Conservation (phyloP, 148 eudicot species). For the Agrostemma githago region DNA sequence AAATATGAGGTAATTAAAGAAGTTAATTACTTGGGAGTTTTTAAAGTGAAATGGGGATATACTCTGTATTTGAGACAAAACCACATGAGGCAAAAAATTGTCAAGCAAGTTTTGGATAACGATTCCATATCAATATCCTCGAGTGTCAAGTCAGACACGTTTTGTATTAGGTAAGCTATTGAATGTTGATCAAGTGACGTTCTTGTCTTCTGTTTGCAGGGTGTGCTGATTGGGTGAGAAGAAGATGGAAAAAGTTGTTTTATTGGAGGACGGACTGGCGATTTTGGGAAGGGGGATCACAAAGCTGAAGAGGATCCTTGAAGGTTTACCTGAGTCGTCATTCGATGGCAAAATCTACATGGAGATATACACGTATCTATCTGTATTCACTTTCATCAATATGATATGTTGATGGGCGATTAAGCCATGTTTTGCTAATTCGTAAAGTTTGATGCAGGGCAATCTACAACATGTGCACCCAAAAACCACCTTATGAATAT, state of each 20-base stretch:
- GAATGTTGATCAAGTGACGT: neutral
- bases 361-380: constrained; percentile 35
- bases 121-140: neutral
- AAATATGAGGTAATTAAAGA: neutral
- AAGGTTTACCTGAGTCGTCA: constrained; percentile 31
- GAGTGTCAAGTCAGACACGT: neutral
- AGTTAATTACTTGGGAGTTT: too few species aligned
- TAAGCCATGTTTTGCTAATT: neutral
- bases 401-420: neutral
- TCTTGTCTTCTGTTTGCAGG: constrained; percentile 12
- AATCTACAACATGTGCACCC: constrained; percentile 44
- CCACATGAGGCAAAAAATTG: too few species aligned
- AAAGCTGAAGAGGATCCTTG: constrained; percentile 36
- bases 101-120: too few species aligned
- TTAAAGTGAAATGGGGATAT: too few species aligned
- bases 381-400: neutral
- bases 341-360: constrained; percentile 31
- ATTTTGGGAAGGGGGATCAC: constrained; percentile 33
- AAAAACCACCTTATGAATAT: constrained; percentile 37
- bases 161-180: neutral
- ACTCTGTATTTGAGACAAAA: too few species aligned
- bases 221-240: neutral
- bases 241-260: constrained; percentile 16
- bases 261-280: constrained; percentile 31
- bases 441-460: constrained; percentile 22